A percentile compares a stretch with the other conserved stretches of the same genome.
These are phyloP conservation scores for Scheffersomyces lignosus DNA, from an alignment of 805 yeast species.

Conservation along the genomic window DNA sequence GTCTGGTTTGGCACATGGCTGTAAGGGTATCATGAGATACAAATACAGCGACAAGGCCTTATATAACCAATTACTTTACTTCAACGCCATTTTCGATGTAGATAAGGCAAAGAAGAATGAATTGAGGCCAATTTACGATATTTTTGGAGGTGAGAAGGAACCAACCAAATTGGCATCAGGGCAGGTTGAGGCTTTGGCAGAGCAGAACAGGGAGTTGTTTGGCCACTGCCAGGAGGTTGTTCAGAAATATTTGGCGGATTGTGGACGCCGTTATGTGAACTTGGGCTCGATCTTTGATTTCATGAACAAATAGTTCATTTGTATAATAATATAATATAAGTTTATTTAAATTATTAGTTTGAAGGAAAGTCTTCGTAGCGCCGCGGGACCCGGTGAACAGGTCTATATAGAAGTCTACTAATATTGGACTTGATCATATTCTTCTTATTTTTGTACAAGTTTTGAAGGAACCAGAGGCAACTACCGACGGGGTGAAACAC, in stretches of 20 bases:
- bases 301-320: constrained; percentile 28
- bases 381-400: no score
- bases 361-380: no score
- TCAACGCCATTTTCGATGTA: constrained; percentile 76
- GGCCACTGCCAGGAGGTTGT: constrained; percentile 56
- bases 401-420: no score
- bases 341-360: no score
- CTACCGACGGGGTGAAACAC: no score
- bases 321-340: no score
- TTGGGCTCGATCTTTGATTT: constrained; percentile 77
- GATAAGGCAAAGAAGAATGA: constrained; percentile 65
- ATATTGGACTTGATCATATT: no score
- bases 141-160: constrained; percentile 21
- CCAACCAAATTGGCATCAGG: constrained; percentile 43
- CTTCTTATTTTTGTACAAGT: no score
- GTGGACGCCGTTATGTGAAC: constrained; percentile 88
- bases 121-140: constrained; percentile 54
- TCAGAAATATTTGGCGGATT: constrained; percentile 69
- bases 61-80: constrained; percentile 82
- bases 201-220: constrained; percentile 71
- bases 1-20: constrained; percentile 59
- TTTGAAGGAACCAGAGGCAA: no score
- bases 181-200: constrained; percentile 71
- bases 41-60: constrained; percentile 75
- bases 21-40: constrained; percentile 81